Base-by-base conservation (phyloP, 164 flowering plant genomes). In the Chloranthus sessilifolius region DNA sequence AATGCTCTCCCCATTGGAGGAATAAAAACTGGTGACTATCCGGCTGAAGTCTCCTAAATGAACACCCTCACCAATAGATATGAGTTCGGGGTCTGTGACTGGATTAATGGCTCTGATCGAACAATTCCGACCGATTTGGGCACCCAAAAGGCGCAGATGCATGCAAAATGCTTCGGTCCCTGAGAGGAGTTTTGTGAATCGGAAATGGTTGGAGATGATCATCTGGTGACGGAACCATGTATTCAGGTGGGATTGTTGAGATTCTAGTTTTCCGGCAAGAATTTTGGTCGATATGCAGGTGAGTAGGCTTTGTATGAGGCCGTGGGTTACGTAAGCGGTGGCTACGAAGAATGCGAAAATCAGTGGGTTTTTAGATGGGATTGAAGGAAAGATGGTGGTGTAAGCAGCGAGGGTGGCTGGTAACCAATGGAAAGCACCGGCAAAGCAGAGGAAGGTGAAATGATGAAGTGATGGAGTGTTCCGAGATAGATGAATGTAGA, bases 101-200 rank as follows among this genome's bases (percentile, higher is more conserved):
- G 88, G 80, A 50, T 82, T 85, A 58, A 80, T 85, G 51, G 86
- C 86, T 63, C 86, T 69, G 64, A 82, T 78, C 1, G 94, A 85
- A 62, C 86, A 80, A 55, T 80, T 64, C 15, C 59, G 69, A 8
- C 88, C 94, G 23, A 85, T 58, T 54, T 74, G 74, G 33, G 86
- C 82, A 1, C 88, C 94, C 59, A 82, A 40, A 19, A 72, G 66
- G 54, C 86, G 69, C 5, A 82, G 50, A 53, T 80, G 82, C 19
- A 80, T 63, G 76, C 84, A 80, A 56, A 82, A 78, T 16, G 88
- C 86, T 69, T 82, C 94, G 28, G 94, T 85, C 49, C 94, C 88
- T 17, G 86, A 80, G 26, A 85, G 65, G 39, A 85, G 69, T 46
- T 74, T 74, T 17, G 81, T 77, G 50, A 85, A 82, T 52, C 81